These are phyloP conservation scores for Cyclotella atomus DNA, from an alignment of 108 stramenopile species.

Conservation along the genomic window DNA sequence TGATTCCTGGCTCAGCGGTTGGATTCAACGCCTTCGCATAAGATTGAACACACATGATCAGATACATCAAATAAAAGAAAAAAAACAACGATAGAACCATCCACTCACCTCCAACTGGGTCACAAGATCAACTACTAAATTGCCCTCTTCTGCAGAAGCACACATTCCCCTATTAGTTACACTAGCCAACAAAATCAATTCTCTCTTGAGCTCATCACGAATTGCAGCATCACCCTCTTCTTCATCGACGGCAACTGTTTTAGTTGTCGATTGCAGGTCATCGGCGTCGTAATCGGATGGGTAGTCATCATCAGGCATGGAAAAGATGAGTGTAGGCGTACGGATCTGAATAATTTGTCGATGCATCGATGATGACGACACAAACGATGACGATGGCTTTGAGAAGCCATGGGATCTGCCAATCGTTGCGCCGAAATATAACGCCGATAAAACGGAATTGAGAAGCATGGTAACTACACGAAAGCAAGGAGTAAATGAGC, in stretches of 20 bases:
- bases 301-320: constrained; percentile 42
- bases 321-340: constrained; percentile 13
- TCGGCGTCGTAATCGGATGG: constrained; percentile 58
- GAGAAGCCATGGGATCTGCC: not conserved
- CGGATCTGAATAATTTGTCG: not conserved
- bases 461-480: too few relatives aligned
- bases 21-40: constrained; percentile 69
- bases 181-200: constrained; percentile 75
- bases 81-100: not conserved
- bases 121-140: constrained; percentile 78
- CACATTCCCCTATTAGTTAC: constrained; percentile 80
- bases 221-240: constrained; percentile 77
- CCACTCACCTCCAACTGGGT: constrained; percentile 61
- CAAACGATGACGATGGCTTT: too few relatives aligned
- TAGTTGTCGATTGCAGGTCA: constrained; percentile 39
- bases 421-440: too few relatives aligned
- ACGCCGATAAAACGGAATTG: too few relatives aligned
- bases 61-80: not conserved
- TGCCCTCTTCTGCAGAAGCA: constrained; percentile 65
- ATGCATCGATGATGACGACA: not conserved
- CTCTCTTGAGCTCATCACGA: constrained; percentile 80
- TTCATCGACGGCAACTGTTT: constrained; percentile 65
- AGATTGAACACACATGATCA: not conserved
- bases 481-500: too few relatives aligned
- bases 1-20: constrained; percentile 66